Evolutionary conservation across 805 yeast species (phyloP).

Genomic region (Nakazawaea ambrosiae): DNA sequence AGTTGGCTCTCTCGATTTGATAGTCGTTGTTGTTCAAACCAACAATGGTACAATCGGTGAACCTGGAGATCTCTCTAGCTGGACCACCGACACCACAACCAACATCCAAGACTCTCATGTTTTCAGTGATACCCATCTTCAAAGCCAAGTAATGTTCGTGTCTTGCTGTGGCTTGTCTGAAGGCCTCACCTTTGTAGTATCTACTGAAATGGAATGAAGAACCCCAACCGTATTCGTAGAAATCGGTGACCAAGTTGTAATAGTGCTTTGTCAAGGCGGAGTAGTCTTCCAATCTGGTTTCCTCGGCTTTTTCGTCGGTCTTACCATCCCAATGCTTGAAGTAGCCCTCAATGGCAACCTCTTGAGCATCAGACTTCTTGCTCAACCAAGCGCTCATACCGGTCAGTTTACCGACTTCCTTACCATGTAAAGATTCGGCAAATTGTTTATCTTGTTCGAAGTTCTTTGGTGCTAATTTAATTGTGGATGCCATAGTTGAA

Average conservation of each 20-base stretch:
- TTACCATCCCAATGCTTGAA: slow-evolving; percentile 98
- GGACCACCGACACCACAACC: slow-evolving; percentile 99
- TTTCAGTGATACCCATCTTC: slow-evolving; percentile 72
- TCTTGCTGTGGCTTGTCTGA: slow-evolving; percentile 90
- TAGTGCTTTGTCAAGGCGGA: slow-evolving; percentile 89
- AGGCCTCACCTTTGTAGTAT: slow-evolving; percentile 89
- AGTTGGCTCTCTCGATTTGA: slow-evolving; percentile 86
- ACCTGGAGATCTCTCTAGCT: slow-evolving; percentile 90
- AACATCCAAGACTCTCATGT: slow-evolving; percentile 89
- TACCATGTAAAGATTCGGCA: slow-evolving; percentile 84
- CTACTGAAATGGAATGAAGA: slow-evolving; percentile 96
- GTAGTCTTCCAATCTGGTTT: slow-evolving; percentile 72
- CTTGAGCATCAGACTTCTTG: slow-evolving; percentile 74
- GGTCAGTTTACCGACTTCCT: slow-evolving; percentile 48
- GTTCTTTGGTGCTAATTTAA: slow-evolving; percentile 44
- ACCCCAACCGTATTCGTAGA: slow-evolving; percentile 99
- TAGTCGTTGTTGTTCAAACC: slow-evolving; percentile 97
- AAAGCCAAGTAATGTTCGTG: slow-evolving; percentile 94
- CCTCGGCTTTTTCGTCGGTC: slow-evolving; percentile 65
- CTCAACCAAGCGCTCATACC: slow-evolving; percentile 74
- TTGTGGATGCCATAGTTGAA: background rate
- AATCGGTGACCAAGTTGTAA: slow-evolving; percentile 95
- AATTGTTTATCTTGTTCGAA: slow-evolving; percentile 60
- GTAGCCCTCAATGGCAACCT: slow-evolving; percentile 81
- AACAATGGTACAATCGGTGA: slow-evolving; percentile 78